These are phyloP conservation scores for Jaltomata sinuosa DNA, from an alignment of 257 asterid genomes.

Conservation along the genomic window DNA sequence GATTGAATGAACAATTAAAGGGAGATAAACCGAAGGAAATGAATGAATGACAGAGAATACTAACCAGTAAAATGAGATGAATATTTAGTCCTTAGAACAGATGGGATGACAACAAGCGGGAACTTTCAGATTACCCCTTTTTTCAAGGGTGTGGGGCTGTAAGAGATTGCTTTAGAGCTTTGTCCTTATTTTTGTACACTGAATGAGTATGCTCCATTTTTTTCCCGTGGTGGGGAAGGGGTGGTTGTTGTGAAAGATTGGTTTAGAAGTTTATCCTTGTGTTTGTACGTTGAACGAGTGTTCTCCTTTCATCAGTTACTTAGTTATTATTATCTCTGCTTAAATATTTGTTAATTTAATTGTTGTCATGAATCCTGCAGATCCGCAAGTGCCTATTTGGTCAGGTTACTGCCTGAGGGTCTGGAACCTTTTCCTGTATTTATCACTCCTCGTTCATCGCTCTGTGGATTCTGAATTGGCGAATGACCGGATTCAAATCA, in stretches of 20 bases:
- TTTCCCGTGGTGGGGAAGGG: not conserved
- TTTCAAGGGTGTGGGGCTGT: not conserved
- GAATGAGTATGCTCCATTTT: not conserved
- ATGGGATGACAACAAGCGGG: not conserved
- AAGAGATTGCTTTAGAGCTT: not conserved
- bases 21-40: not conserved
- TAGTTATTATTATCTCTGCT: not conserved
- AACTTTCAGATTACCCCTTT: not conserved
- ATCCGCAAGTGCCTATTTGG: constrained; percentile 67
- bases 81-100: not conserved
- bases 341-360: not conserved
- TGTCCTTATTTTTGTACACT: not conserved
- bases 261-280: not conserved
- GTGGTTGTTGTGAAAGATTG: not conserved
- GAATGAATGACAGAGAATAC: not conserved
- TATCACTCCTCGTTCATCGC: not conserved
- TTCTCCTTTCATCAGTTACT: not conserved
- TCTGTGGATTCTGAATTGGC: constrained; percentile 11
- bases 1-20: not conserved
- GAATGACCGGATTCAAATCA: not conserved
- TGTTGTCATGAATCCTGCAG: constrained; percentile 30
- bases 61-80: not conserved
- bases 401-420: constrained; percentile 43
- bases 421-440: constrained; percentile 4
- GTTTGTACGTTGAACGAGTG: not conserved